Evolutionary conservation across 1,284 basidiomycete species (phyloP).

Genomic region (Cryptococcus sp.): DNA sequence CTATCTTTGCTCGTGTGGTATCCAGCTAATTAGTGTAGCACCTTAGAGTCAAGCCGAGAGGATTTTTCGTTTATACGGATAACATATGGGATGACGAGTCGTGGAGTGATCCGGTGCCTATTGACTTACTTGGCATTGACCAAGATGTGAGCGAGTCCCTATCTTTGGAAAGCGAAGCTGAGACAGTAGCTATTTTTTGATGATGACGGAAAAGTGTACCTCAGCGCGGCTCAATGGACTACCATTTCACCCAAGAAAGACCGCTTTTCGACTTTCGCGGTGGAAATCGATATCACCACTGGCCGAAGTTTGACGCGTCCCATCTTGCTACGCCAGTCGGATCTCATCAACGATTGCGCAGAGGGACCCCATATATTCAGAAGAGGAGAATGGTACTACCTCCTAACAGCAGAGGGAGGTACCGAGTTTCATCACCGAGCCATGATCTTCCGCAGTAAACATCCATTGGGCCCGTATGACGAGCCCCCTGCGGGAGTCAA

Average conservation of each 20-base stretch:
- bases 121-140: slow-evolving; percentile 24
- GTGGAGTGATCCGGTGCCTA: slow-evolving; percentile 28
- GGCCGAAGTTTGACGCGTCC: slow-evolving; percentile 9
- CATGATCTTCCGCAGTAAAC: slow-evolving; percentile 13
- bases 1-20: background rate
- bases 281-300: slow-evolving; percentile 21
- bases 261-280: slow-evolving; percentile 10
- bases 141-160: slow-evolving; percentile 20
- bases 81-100: slow-evolving; percentile 24
- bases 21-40: background rate
- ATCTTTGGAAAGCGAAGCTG: background rate
- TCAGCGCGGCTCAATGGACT: slow-evolving; percentile 9
- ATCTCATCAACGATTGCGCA: slow-evolving; percentile 9
- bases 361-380: slow-evolving; percentile 27
- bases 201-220: slow-evolving; percentile 23
- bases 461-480: slow-evolving; percentile 17
- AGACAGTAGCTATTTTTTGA: slow-evolving; percentile 25
- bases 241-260: background rate
- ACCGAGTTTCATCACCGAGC: slow-evolving; percentile 19
- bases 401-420: slow-evolving; percentile 26
- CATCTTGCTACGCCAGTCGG: slow-evolving; percentile 2
- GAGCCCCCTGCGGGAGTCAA: slow-evolving; percentile 14
- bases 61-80: slow-evolving; percentile 28
- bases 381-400: slow-evolving; percentile 25
- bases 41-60: slow-evolving; percentile 1